These are phyloP conservation scores for Penicillium bialowiezense DNA, from an alignment of 495 filamentous ascomycete species.

Conservation along the genomic window DNA sequence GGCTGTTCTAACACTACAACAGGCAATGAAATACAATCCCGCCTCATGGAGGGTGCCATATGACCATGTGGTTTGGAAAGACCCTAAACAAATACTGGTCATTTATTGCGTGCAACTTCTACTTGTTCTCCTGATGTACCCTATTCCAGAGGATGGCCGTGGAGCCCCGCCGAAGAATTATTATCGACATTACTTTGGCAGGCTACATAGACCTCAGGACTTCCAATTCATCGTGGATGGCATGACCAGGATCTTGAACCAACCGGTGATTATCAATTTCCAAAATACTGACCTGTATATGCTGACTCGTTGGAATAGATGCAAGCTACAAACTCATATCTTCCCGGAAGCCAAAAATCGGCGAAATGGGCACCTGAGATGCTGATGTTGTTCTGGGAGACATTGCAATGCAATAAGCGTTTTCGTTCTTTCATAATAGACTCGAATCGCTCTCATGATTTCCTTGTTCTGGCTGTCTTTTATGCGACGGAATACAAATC, in stretches of 20 bases:
- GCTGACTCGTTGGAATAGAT: conserved; percentile 48
- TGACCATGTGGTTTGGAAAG: conserved; percentile 89
- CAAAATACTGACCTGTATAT: not conserved
- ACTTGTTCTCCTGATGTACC: conserved; percentile 84
- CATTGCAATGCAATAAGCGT: conserved; percentile 94
- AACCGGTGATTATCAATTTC: conserved; percentile 56
- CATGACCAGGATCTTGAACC: conserved; percentile 89
- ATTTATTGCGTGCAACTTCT: conserved; percentile 90
- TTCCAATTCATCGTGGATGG: conserved; percentile 98
- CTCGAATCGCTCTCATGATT: conserved; percentile 90
- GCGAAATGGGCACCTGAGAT: conserved; percentile 93
- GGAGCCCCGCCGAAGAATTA: conserved; percentile 74
- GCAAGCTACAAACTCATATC: conserved; percentile 80
- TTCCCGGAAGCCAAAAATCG: conserved; percentile 79
- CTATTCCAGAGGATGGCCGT: conserved; percentile 74
- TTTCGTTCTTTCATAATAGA: conserved; percentile 97
- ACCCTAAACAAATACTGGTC: conserved; percentile 87
- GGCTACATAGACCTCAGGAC: conserved; percentile 89
- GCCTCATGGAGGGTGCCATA: conserved; percentile 93
- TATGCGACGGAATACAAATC: conserved; percentile 86
- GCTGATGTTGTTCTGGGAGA: conserved; percentile 97
- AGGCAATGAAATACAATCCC: conserved; percentile 96
- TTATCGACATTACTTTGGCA: conserved; percentile 87
- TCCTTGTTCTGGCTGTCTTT: conserved; percentile 84
- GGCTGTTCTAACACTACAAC: conserved; percentile 4